These are phyloP conservation scores for Suillus luteus DNA, from an alignment of 768 basidiomycete genomes.

Conservation along the genomic window DNA sequence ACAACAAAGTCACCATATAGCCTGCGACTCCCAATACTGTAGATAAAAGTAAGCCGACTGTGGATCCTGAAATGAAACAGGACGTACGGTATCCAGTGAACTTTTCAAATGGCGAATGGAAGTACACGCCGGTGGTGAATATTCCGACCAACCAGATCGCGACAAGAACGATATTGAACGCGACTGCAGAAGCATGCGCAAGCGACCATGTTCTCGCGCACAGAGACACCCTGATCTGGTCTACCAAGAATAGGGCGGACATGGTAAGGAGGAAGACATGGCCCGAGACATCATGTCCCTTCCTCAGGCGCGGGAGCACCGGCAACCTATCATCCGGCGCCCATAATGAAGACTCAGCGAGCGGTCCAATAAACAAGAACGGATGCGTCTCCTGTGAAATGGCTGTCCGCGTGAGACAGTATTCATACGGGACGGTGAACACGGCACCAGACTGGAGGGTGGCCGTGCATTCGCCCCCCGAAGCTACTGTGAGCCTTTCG, in stretches of 20 bases:
- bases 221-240: constrained; percentile 68
- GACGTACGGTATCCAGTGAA: constrained; percentile 78
- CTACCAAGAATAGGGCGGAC: constrained; percentile 72
- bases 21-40: constrained; percentile 42
- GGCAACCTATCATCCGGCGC: constrained; percentile 46
- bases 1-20: constrained; percentile 33
- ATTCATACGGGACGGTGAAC: constrained; percentile 55
- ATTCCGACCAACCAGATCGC: constrained; percentile 72
- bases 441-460: constrained; percentile 56
- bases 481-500: constrained; percentile 60
- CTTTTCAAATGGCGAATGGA: constrained; percentile 90
- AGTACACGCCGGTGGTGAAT: constrained; percentile 85
- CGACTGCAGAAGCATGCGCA: constrained; percentile 51
- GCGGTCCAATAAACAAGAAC: constrained; percentile 50
- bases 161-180: constrained; percentile 49
- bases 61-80: neutral
- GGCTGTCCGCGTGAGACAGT: constrained; percentile 52
- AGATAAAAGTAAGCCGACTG: constrained; percentile 11
- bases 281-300: constrained; percentile 92
- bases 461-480: constrained; percentile 80
- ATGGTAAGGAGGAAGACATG: constrained; percentile 90
- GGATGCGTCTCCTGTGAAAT: constrained; percentile 67
- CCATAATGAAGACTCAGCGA: constrained; percentile 19
- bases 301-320: constrained; percentile 61
- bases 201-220: constrained; percentile 40